Percentiles rank a stretch among this genome's conserved stretches.
Evolutionary conservation across 495 filamentous ascomycete species (phyloP).

Genomic region (Trypethelium eluteriae): DNA sequence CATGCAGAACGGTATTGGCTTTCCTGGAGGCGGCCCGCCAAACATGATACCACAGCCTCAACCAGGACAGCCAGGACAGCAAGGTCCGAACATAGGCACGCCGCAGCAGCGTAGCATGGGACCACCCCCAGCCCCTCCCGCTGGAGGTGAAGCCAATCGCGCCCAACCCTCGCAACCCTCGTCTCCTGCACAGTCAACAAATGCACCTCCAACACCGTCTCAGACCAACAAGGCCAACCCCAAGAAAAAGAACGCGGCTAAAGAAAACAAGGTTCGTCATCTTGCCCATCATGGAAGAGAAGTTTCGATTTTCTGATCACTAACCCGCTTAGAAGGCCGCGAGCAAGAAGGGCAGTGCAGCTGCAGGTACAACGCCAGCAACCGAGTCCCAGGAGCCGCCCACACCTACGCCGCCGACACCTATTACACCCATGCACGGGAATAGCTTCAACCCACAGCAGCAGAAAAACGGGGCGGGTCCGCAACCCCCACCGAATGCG

Average conservation of each 20-base stretch:
- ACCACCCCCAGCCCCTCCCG: constrained; percentile 74
- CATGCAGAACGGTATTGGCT: constrained; percentile 36
- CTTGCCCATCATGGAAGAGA: constrained; percentile 18
- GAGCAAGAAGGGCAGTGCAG: constrained; percentile 61
- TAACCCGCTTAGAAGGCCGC: constrained; percentile 45
- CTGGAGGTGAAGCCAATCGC: constrained; percentile 52
- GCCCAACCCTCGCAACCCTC: constrained; percentile 64
- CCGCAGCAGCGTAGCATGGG: constrained; percentile 78
- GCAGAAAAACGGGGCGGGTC: constrained; percentile 45
- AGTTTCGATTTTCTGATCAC: constrained; percentile 21
- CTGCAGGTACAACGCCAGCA: constrained; percentile 64
- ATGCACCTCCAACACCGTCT: constrained; percentile 81
- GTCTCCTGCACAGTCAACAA: constrained; percentile 65
- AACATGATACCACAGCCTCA: constrained; percentile 49
- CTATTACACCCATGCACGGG: constrained; percentile 73
- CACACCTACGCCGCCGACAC: constrained; percentile 73
- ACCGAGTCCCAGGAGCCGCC: constrained; percentile 67
- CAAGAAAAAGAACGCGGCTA: constrained; percentile 71
- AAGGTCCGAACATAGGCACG: constrained; percentile 56
- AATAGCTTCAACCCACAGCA: constrained; percentile 54
- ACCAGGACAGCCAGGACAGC: constrained; percentile 51
- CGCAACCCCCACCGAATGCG: constrained; percentile 40
- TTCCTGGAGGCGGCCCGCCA: constrained; percentile 31
- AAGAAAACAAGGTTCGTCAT: constrained; percentile 67
- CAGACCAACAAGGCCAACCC: constrained; percentile 69